phyloP scores from a whole-genome alignment of 495 filamentous ascomycete genomes.

The Neurospora sublineolata region DNA sequence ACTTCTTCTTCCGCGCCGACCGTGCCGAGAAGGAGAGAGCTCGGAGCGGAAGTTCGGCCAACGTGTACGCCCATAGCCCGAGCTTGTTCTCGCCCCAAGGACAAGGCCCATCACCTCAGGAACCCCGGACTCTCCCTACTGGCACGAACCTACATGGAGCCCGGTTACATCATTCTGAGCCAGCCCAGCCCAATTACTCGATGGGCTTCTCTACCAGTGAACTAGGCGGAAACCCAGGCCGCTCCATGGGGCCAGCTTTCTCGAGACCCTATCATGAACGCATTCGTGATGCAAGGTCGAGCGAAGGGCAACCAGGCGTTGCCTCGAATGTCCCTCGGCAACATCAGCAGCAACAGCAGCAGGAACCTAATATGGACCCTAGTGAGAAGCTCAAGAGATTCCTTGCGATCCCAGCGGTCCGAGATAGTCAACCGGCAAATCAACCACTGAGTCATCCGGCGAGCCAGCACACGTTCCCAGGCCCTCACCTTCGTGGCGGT shows the following conservation, averaged over 20 bases:
- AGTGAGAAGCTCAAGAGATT: constrained; percentile 24
- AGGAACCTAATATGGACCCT: constrained; percentile 7
- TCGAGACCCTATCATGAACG: constrained; percentile 56
- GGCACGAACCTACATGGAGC: constrained; percentile 15
- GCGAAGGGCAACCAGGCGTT: constrained; percentile 9
- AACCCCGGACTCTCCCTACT: constrained; percentile 24
- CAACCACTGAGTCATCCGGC: neutral
- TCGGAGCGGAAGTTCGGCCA: constrained; percentile 35
- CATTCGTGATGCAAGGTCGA: constrained; percentile 42
- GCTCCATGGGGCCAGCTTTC: constrained; percentile 50
- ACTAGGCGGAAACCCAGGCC: constrained; percentile 44
- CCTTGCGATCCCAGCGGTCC: constrained; percentile 12
- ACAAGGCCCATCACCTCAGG: constrained; percentile 22
- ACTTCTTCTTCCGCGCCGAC: constrained; percentile 81
- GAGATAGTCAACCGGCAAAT: neutral
- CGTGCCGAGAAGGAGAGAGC: constrained; percentile 58
- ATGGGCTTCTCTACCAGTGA: constrained; percentile 56
- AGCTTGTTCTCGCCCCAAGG: constrained; percentile 27
- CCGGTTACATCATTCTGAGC: constrained; percentile 4
- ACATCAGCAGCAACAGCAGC: constrained; percentile 5
- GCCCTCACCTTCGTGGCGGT: neutral
- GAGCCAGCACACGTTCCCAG: neutral
- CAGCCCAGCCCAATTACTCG: constrained; percentile 23
- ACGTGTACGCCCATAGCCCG: constrained; percentile 14
- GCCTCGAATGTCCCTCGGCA: neutral